Evolutionary conservation across 768 basidiomycete genomes (phyloP), one percentile per base, ranked within the genome.

Genomic region (Pholiota molesta): DNA sequence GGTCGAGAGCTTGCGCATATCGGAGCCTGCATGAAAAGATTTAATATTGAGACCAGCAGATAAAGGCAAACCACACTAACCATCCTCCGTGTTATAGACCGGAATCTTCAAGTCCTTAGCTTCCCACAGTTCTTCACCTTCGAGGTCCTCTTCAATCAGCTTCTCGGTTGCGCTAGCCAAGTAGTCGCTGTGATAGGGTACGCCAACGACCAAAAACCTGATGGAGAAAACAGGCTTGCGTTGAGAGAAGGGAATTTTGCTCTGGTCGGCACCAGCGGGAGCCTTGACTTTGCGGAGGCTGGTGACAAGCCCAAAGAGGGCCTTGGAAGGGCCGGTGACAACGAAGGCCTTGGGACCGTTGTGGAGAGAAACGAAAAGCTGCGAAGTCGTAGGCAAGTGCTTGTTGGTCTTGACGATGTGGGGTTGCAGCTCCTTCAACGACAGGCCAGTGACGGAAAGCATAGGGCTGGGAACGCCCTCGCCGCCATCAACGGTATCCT

Each of bases 391-490:
- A 11, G 91, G 83, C 47, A 99, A 86, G 73, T 95, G 87, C 44
- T 85, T 82, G 80, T 99, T 99, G 62, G 96, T 97, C 76, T 90
- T 88, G 63, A 81, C 79, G 66, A 99, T 86, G 69, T 97, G 92
- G 28, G 81, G 82, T 75, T 95, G 84, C 60, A 99, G 83, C 44
- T 90, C 87, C 68, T 87, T 85, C 56, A 92, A 75, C 42, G 80
- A 75, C 23, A 99, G 86, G 17, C 97, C 97, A 1, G 88, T 89
- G 68, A 99, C 85, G 16, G 91, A 89, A 57, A 99, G 75, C 97
- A 99, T 99, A 61, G 97, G 95, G 26, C 87, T 89, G 6, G 97
- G 97, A 3, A 82, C 82, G 31, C 97, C 97, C 76, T 99, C 97
- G 51, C 95, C 96, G 56, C 95, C 93, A 58, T 95, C 92, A 56